Base-by-base conservation (phyloP, 345 rosid species). In the Gossypium sturtianum region DNA sequence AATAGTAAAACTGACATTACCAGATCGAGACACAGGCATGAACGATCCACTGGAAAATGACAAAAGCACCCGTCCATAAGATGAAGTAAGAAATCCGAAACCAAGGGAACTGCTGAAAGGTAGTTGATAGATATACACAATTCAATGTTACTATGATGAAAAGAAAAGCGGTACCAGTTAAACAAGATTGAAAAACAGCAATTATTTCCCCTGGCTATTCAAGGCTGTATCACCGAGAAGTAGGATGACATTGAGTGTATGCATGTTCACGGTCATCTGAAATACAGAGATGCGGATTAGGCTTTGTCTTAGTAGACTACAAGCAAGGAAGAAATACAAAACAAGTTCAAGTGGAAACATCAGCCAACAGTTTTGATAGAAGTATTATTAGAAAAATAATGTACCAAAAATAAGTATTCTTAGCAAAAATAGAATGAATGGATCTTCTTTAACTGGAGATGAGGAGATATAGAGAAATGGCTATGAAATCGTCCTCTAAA, bases 41-140 rank as follows among this genome's bases (percentile, higher is more conserved):
- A 49, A 86, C 4, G 41, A 80, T 75, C 93, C 93, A 92, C 47
- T 88, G 87, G 86, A 85, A 86, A 73, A 87, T 77, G 62, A 89
- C 89, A 60, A 79, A 90, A 69, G 70, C 17, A 49, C 84, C 86
- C 19, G 90, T 91, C 88, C 88, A 90, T 38, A 87, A 72, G 77
- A 90, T 51, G 79, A 91, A 89, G 86, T 88, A 90, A 54, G 88
- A 60, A 47, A 89, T 76, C 80, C 91, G 85, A 78, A 89, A 88
- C 86, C 87, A 85, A 66, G 91, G 90, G 79, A 88, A 34, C 73
- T 66, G 82, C 94, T 90, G 88, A 77, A 78, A 80, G 58, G 45
- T n/a, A 81, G 57, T 60, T 59, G 19, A 79, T 17, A 75, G 45
- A 75, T 19, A 41, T 44, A 74, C 17, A 51, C 22, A 38, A 66